Evolutionary conservation across 2,329 filamentous ascomycete genomes (phyloP).

Genomic region (Cercospora janseana): DNA sequence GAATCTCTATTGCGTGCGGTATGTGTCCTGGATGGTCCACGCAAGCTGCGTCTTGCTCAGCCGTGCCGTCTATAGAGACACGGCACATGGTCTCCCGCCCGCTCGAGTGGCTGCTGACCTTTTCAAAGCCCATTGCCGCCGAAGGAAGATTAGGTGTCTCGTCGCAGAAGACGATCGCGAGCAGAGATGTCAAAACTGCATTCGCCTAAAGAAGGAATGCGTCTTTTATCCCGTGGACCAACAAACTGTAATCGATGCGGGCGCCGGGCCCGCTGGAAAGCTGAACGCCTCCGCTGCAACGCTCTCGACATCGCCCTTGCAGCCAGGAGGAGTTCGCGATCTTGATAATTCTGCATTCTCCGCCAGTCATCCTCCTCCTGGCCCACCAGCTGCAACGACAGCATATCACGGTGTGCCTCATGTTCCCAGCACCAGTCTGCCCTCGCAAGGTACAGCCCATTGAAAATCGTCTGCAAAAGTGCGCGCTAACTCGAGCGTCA

Average conservation of each 20-base stretch:
- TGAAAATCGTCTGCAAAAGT: neutral
- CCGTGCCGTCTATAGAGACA: conserved; percentile 19
- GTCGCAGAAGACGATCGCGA: conserved; percentile 69
- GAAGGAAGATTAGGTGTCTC: conserved; percentile 90
- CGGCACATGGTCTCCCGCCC: conserved; percentile 18
- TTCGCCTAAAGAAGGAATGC: conserved; percentile 90
- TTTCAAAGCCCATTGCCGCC: conserved; percentile 75
- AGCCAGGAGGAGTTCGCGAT: conserved; percentile 16
- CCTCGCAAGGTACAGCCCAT: conserved; percentile 11
- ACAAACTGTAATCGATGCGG: conserved; percentile 31
- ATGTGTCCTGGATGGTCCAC: conserved; percentile 48
- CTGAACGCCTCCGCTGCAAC: conserved; percentile 30
- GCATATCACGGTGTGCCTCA: conserved; percentile 22
- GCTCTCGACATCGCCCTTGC: conserved; percentile 29
- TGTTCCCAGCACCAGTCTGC: conserved; percentile 14
- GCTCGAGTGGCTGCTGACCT: conserved; percentile 24
- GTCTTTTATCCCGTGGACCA: conserved; percentile 83
- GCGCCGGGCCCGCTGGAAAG: conserved; percentile 27
- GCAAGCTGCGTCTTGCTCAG: conserved; percentile 6
- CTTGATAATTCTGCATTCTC: conserved; percentile 16
- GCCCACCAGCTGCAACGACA: conserved; percentile 24
- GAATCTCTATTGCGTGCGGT: conserved; percentile 95
- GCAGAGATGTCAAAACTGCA: conserved; percentile 85
- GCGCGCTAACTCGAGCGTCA: conserved; percentile 5
- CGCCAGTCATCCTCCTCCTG: neutral